Evolutionary conservation across 83 land plant genomes (phyloP), one percentile per base, ranked within the genome.

Genomic region (Picea mariana): DNA sequence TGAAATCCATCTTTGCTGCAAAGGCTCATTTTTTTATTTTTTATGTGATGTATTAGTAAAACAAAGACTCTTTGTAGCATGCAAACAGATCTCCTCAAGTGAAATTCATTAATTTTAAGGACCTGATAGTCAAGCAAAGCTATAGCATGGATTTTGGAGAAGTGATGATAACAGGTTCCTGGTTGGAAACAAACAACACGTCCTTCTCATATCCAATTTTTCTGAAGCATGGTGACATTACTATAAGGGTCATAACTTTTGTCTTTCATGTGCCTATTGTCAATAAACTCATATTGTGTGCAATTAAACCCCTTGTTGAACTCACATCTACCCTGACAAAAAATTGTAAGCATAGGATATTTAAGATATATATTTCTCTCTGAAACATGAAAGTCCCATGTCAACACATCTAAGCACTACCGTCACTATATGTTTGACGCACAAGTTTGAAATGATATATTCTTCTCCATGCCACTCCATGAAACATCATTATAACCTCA

Each of bases 181-280:
- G 99, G 88, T 79, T 91, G 99, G 82, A 96, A 94, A 18, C 99
- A 92, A 16, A 99, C 99, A 62, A 96, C 99, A 77, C 99, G 95
- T 15, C 99, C 99, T 79, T 94, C 95, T 15, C 99, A 98, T 67
- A 93, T 72, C 99, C 99, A 96, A 34, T 97, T 72, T 60, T 96
- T 93, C 42, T 92, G 95, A 75, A 98, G 91, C 9, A 98, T 96
- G 16, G 99, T 93, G 7, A 98, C 99, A 88, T 96, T 96, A 73
- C 79, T 90, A 77, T 96, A 96, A 65, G 99, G 99, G 78, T 98
- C 99, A 84, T 98, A 98, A 80, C 93, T 94, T 81, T 98, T 98
- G 83, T 98, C 99, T 83, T 98, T 98, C 90, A 96, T 91, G 64
- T 93, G 86, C 31, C 99, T 99, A 86, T 92, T 90, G 82, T 98